Evolutionary conservation across 768 basidiomycete genomes (phyloP).

Genomic region (Tylopilus felleus): DNA sequence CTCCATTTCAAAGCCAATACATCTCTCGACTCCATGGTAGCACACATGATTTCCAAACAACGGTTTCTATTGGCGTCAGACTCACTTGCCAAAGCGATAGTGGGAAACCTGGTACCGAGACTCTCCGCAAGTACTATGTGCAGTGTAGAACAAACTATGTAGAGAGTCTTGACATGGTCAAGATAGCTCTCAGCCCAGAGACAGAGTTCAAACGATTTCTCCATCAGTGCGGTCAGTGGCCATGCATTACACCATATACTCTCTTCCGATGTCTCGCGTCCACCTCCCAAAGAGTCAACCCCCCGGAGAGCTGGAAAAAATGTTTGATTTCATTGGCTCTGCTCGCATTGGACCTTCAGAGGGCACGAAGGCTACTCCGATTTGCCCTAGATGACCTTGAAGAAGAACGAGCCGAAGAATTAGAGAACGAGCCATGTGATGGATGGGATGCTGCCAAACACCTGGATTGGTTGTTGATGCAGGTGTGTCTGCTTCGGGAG

Average conservation of each 20-base stretch:
- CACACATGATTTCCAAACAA: neutral
- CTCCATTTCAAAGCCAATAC: neutral
- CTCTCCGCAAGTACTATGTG: neutral
- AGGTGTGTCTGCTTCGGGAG: neutral
- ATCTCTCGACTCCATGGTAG: neutral
- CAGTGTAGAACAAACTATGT: neutral
- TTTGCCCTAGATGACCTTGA: neutral
- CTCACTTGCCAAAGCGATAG: constrained; percentile 8
- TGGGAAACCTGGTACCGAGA: constrained; percentile 11
- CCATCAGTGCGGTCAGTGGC: constrained; percentile 33
- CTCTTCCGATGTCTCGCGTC: constrained; percentile 31
- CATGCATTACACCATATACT: constrained; percentile 26
- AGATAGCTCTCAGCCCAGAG: constrained; percentile 7
- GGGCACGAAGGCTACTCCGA: neutral
- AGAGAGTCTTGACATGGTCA: neutral
- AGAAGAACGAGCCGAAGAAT: neutral
- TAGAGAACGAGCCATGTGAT: neutral
- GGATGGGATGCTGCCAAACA: neutral
- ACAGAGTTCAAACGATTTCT: constrained; percentile 14
- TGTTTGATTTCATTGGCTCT: constrained; percentile 27
- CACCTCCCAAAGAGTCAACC: constrained; percentile 1
- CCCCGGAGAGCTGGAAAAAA: constrained; percentile 26
- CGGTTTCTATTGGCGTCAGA: neutral
- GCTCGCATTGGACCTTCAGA: neutral
- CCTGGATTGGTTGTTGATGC: neutral